Evolutionary conservation across 306 rosid genomes (phyloP).

Genomic region (Heteromeles arbutifolia): DNA sequence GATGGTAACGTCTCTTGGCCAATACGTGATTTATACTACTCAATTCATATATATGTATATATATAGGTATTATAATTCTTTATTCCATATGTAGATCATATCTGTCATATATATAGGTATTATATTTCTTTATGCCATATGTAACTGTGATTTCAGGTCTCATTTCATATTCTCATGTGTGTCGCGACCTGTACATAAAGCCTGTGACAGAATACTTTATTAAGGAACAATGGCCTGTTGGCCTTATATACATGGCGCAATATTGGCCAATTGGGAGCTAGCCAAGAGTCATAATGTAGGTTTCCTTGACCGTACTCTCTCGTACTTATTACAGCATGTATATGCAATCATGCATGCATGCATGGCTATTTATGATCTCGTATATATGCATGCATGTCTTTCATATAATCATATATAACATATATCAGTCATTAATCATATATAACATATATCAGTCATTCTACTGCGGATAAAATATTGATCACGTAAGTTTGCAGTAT

Average conservation of each 20-base stretch:
- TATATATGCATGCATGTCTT: not conserved
- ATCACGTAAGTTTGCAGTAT: no score
- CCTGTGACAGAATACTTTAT: not conserved
- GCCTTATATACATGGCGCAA: slow-evolving; percentile 16
- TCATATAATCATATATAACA: not conserved
- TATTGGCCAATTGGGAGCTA: slow-evolving; percentile 4
- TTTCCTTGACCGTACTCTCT: slow-evolving; percentile 17
- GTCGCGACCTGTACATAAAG: not conserved
- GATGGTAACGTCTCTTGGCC: not conserved
- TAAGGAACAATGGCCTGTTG: not conserved
- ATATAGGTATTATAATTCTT: no score
- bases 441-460: no score
- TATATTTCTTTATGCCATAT: not conserved
- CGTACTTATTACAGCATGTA: slow-evolving; percentile 4
- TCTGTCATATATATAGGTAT: no score
- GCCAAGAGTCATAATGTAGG: slow-evolving; percentile 32
- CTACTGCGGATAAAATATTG: no score
- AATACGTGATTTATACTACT: not conserved
- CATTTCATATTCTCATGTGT: not conserved
- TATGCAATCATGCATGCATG: not conserved
- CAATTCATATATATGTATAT: not conserved
- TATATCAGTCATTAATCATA: no score
- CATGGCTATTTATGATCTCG: not conserved
- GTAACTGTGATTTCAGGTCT: slow-evolving; percentile 9
- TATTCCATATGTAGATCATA: no score